Percentiles rank a stretch among this genome's conserved stretches.
Evolutionary conservation across 768 basidiomycete species (phyloP).

Genomic region (Auriscalpium orientale): DNA sequence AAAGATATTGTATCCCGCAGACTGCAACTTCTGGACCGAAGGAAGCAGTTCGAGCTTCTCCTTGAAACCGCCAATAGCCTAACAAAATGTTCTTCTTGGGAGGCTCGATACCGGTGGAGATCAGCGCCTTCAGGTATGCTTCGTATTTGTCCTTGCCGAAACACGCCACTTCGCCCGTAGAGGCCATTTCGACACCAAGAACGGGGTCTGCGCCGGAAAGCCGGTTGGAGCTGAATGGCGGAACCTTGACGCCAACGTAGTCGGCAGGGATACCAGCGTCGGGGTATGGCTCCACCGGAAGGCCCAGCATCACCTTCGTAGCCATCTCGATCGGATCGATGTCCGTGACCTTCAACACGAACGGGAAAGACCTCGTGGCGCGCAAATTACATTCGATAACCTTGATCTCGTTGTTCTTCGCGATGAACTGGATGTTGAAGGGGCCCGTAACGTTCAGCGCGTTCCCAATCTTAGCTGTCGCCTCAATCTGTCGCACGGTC

Average conservation of each 20-base stretch:
- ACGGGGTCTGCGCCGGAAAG: conserved; percentile 98
- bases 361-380: conserved; percentile 96
- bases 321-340: conserved; percentile 98
- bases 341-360: conserved; percentile 97
- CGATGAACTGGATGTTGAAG: conserved; percentile 99
- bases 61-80: conserved; percentile 93
- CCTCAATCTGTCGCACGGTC: conserved; percentile 93
- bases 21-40: conserved; percentile 89
- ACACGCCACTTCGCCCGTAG: conserved; percentile 98
- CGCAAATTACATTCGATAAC: conserved; percentile 99
- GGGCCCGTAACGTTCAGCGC: conserved; percentile 97
- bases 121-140: conserved; percentile 94
- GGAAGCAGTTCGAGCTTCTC: conserved; percentile 97
- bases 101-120: conserved; percentile 89
- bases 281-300: conserved; percentile 87
- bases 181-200: conserved; percentile 98
- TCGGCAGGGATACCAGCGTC: conserved; percentile 79
- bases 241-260: conserved; percentile 98
- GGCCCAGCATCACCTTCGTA: conserved; percentile 94
- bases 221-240: conserved; percentile 98
- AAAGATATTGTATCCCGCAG: conserved; percentile 92
- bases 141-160: conserved; percentile 98
- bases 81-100: conserved; percentile 98
- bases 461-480: conserved; percentile 94
- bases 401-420: conserved; percentile 99